Evolutionary conservation across 2,329 filamentous ascomycete species (phyloP), one percentile per base, ranked within the genome.

Genomic region (Calonectria ilicicola): DNA sequence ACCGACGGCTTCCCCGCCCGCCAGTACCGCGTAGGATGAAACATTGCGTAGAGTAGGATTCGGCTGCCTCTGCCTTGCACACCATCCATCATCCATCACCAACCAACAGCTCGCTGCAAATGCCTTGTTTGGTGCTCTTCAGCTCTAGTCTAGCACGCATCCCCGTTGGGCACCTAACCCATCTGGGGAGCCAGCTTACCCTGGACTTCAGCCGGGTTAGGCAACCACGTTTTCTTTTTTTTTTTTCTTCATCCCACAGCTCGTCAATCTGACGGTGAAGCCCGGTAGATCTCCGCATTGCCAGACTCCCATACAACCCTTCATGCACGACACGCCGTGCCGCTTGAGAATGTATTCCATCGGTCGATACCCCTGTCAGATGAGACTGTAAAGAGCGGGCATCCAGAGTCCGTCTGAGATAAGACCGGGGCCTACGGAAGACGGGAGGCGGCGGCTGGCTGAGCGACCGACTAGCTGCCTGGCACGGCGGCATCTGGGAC

Each of bases 201-300:
- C 70, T 72, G 66, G 40, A 69, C 66, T 64, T 44, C 64, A 64
- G 68, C 38, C 62, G 21, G 38, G 62, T 66, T 70, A 70, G 64
- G 64, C 64, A 71, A 56, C 69, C 69, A 67, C 47, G 68, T 60
- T 60, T 60, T 23, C 38, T 58, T 38, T 46, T 51, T 58, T 38
- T 46, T 51, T 68, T n/a, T 38, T 29, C 21, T 29, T 44, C 40
- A 44, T 40, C 68, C 51, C 26, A 49, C 58, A 51, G 56, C 56
- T 71, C 47, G 56, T 64, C 56, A 71, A 71, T 71, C 69, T 71
- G 65, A 71, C 69, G 69, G 69, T 71, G 69, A 71, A 71, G 69
- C 69, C 69, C 38, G 23, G 64, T 42, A 27, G 38, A 69, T 51
- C 53, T 44, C 42, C 62, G 44, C 32, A 62, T 63, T 60, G 35